Percentiles rank a stretch among this genome's conserved stretches.
phyloP scores from a whole-genome alignment of 805 yeast species.

The Danielia reshetovae region DNA sequence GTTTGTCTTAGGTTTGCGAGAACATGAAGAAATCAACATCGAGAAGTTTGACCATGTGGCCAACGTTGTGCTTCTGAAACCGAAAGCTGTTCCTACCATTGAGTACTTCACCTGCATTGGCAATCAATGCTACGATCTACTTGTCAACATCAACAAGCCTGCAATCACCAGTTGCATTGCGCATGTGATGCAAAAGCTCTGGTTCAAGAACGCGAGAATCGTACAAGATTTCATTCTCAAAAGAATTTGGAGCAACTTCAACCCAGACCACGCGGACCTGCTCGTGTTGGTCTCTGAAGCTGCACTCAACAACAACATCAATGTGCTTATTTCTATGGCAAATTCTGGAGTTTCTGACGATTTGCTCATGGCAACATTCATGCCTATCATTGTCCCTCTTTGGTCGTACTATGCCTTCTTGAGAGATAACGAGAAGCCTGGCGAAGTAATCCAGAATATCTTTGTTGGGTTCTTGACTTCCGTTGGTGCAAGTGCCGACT shows the following conservation, averaged over 20 bases:
- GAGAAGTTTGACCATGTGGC: conserved; percentile 65
- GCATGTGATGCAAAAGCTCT: conserved; percentile 51
- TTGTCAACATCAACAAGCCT: conserved; percentile 60
- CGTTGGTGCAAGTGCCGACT: conserved; percentile 13
- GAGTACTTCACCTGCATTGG: conserved; percentile 60
- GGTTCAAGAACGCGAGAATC: conserved; percentile 45
- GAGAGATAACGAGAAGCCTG: conserved; percentile 24
- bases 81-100: conserved; percentile 42
- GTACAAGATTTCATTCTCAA: conserved; percentile 57
- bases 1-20: conserved; percentile 71
- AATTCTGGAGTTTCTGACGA: conserved; percentile 33
- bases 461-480: conserved; percentile 34
- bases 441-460: conserved; percentile 33
- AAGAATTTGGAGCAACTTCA: conserved; percentile 43
- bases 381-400: conserved; percentile 29
- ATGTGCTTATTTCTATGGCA: conserved; percentile 61
- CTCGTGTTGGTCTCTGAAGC: conserved; percentile 39
- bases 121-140: conserved; percentile 55
- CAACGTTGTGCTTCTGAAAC: conserved; percentile 61
- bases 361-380: conserved; percentile 20
- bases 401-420: conserved; percentile 47
- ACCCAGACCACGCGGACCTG: conserved; percentile 29
- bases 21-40: conserved; percentile 62
- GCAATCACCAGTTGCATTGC: conserved; percentile 53
- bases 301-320: conserved; percentile 56